Evolutionary conservation across 2,329 filamentous ascomycete species (phyloP).

Genomic region (Paecilomyces dactylethromorphus): DNA sequence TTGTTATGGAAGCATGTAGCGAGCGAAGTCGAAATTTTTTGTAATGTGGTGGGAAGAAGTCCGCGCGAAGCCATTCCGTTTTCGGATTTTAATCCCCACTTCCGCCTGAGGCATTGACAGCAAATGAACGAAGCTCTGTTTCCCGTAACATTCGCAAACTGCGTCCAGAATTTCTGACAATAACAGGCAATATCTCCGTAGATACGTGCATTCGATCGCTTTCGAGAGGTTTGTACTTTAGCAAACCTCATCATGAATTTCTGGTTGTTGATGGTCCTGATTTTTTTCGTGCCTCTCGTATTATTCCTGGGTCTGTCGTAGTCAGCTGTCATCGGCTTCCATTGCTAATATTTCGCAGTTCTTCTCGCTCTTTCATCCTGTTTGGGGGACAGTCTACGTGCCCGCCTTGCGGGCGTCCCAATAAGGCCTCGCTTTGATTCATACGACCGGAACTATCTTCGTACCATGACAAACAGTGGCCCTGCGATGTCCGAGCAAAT

Average conservation of each 20-base stretch:
- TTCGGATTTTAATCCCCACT: not conserved
- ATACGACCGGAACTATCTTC: constrained; percentile 51
- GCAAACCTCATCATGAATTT: constrained; percentile 22
- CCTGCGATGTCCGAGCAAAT: constrained; percentile 55
- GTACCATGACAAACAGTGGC: constrained; percentile 49
- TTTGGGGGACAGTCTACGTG: constrained; percentile 47
- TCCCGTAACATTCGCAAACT: not conserved
- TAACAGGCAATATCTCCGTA: not conserved
- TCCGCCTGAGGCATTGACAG: not conserved
- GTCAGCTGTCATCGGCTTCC: constrained; percentile 1
- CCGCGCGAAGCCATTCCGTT: not conserved
- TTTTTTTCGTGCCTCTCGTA: constrained; percentile 31
- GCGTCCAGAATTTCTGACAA: not conserved
- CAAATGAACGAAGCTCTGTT: not conserved
- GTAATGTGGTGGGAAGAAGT: constrained; percentile 4
- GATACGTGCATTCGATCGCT: not conserved
- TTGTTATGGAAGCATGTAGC: constrained; percentile 1
- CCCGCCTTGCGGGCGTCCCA: constrained; percentile 39
- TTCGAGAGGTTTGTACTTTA: constrained; percentile 1
- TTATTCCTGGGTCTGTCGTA: constrained; percentile 26
- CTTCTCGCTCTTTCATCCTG: constrained; percentile 52
- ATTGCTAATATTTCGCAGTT: constrained; percentile 23
- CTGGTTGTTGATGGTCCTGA: constrained; percentile 26
- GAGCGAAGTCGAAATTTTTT: constrained; percentile 2
- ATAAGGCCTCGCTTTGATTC: constrained; percentile 38